Evolutionary conservation across 1,284 basidiomycete species (phyloP).

Genomic region (Ceratobasidium sp.): DNA sequence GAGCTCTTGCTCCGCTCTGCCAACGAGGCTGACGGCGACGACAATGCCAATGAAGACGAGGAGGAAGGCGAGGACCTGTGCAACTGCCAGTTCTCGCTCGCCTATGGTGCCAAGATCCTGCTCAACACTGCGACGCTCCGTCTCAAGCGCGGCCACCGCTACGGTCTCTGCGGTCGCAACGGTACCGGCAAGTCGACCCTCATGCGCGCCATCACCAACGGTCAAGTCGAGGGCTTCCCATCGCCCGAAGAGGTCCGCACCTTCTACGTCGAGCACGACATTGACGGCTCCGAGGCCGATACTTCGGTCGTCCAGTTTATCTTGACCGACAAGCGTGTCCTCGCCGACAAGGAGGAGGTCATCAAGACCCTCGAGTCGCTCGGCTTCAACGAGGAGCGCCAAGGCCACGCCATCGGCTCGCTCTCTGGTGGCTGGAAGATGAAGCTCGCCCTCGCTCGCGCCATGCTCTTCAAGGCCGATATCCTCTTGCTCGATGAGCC

Average conservation of each 20-base stretch:
- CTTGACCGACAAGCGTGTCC: conserved; percentile 83
- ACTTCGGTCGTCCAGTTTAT: conserved; percentile 93
- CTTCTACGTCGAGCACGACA: conserved; percentile 99
- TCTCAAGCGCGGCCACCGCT: conserved; percentile 98
- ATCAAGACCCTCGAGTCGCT: conserved; percentile 85
- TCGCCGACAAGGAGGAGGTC: conserved; percentile 73
- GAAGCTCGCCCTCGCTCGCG: conserved; percentile 98
- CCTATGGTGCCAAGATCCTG: conserved; percentile 98
- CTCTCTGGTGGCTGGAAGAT: conserved; percentile 99
- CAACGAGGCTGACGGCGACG: conserved; percentile 75
- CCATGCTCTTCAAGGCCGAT: conserved; percentile 99
- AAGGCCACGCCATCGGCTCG: conserved; percentile 84
- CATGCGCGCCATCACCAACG: conserved; percentile 96
- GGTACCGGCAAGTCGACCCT: conserved; percentile 98
- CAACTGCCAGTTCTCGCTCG: conserved; percentile 97
- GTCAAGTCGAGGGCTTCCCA: conserved; percentile 97
- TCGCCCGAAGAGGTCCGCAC: conserved; percentile 95
- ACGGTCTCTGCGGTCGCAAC: conserved; percentile 97
- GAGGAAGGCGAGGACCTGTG: conserved; percentile 98
- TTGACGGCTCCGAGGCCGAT: conserved; percentile 93
- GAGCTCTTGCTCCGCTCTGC: conserved; percentile 92
- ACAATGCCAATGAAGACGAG: conserved; percentile 80
- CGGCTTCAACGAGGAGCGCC: conserved; percentile 89
- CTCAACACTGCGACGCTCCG: conserved; percentile 96
- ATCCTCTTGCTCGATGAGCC: conserved; percentile 97